Base-by-base conservation (phyloP, 2,329 filamentous ascomycete species). In the Penicillium sp. region DNA sequence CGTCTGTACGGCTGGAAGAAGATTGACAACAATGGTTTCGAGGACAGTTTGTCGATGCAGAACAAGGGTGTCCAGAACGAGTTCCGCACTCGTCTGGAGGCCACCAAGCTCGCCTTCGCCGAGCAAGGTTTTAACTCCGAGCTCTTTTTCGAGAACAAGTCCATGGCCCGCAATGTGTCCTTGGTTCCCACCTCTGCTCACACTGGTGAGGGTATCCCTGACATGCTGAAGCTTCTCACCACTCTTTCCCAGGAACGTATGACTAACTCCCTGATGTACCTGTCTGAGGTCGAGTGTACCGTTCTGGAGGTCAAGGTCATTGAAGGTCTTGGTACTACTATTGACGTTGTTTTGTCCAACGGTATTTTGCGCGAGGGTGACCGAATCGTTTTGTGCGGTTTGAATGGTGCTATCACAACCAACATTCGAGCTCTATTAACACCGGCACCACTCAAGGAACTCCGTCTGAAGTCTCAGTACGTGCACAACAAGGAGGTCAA, bases 401-500 rank as follows among this genome's bases (percentile, higher is more conserved):
- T 93, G n/a, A 95, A 98, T 72, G 95, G 96, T 27, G 88, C 92
- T 52, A 99, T 99, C 72, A 86, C 88, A 58, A 99, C 95, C 7
- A 97, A 97, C 66, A 95, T 99, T 69, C 87, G 95, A 79, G 96
- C 95, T 14, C 84, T 99, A 26, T 82, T 99, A 52, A 99, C 95
- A 3, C 95, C 95, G 1, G 93, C 92, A 11, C 90, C 92, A 59
- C 86, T 99, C 73, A 95, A 91, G 73, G 95, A 99, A 75, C 78
- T 99, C 63, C 92, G 96, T 74, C 86, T 99, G 69, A 98, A 98
- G 79, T 96, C 93, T 3, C 85, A 88, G 61, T 99, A 99, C 70
- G 93, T 99, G 29, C 96, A 99, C 82, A 97, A 99, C 82, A 98
- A 99, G 81, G 92, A 96, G 76, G 93, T 97, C 79, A 99, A 97